These are phyloP conservation scores for Plasmodium sp. DNA, from an alignment of 169 alveolate species.

Conservation along the genomic window DNA sequence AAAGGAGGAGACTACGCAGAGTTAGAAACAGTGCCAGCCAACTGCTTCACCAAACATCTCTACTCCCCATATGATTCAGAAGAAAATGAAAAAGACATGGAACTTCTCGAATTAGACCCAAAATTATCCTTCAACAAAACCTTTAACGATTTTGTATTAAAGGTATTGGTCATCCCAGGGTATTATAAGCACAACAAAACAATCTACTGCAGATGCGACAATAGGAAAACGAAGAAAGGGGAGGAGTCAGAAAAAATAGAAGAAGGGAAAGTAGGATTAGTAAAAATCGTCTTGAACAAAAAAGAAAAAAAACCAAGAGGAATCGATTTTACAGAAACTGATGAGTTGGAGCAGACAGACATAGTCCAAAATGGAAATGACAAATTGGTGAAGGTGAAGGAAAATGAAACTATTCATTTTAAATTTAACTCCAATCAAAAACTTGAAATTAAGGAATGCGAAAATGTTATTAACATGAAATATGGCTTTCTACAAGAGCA, in stretches of 20 bases:
- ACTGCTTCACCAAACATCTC: constrained; percentile 10
- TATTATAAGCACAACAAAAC: constrained; percentile 17
- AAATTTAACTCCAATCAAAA: not conserved
- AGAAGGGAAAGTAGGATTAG: constrained; percentile 56
- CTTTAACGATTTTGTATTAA: not conserved
- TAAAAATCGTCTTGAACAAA: constrained; percentile 21
- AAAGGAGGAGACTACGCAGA: not conserved
- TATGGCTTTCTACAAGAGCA: not conserved
- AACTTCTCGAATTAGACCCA: not conserved
- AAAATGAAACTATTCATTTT: constrained; percentile 10
- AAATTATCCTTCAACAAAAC: not conserved
- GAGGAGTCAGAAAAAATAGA: not conserved
- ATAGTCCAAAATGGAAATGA: not conserved
- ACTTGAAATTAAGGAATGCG: not conserved
- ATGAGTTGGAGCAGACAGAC: not conserved
- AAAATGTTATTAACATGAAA: constrained; percentile 4
- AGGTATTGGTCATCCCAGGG: constrained; percentile 1
- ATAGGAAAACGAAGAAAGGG: constrained; percentile 17
- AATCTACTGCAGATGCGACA: constrained; percentile 56
- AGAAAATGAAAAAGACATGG: not conserved
- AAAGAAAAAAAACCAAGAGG: not conserved
- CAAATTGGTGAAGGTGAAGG: not conserved
- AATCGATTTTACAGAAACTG: not conserved
- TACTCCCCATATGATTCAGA: constrained; percentile 31
- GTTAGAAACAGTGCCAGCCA: constrained; percentile 23